Conservation (phyloP, 257 asterid species). For the Coffea canephora region DNA sequence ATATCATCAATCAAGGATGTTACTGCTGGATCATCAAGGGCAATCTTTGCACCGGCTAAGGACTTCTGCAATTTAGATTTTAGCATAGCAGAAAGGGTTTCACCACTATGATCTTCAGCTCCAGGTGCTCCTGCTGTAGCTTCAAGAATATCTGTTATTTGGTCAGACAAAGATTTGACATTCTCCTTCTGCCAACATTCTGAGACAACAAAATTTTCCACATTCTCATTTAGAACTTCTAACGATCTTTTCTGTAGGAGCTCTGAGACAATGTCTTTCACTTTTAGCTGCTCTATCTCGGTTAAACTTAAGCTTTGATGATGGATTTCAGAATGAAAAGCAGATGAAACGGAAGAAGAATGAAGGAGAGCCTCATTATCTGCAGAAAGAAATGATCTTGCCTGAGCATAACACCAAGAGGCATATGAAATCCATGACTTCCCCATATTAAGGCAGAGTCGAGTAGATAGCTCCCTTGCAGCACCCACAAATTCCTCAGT, state of each 20-base stretch:
- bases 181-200: constrained; percentile 36
- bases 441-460: constrained; percentile 88
- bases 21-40: constrained; percentile 45
- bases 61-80: constrained; percentile 68
- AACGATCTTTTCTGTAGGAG: constrained; percentile 40
- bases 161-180: constrained; percentile 43
- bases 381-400: constrained; percentile 55
- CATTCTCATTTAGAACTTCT: constrained; percentile 42
- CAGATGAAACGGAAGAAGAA: constrained; percentile 62
- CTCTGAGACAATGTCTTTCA: constrained; percentile 48
- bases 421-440: constrained; percentile 95
- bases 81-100: constrained; percentile 49
- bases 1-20: constrained; percentile 50
- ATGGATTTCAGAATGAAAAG: constrained; percentile 62
- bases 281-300: constrained; percentile 60
- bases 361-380: constrained; percentile 36
- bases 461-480: constrained; percentile 67
- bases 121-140: constrained; percentile 76
- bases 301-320: constrained; percentile 64
- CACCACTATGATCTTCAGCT: constrained; percentile 56
- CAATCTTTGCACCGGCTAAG: constrained; percentile 40
- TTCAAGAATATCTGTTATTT: constrained; percentile 62
- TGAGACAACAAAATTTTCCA: constrained; percentile 33
- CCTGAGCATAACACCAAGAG: constrained; percentile 89
- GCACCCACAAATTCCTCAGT: constrained; percentile 77